Conservation (phyloP, 306 rosid genomes). For the Castanea sativa region DNA sequence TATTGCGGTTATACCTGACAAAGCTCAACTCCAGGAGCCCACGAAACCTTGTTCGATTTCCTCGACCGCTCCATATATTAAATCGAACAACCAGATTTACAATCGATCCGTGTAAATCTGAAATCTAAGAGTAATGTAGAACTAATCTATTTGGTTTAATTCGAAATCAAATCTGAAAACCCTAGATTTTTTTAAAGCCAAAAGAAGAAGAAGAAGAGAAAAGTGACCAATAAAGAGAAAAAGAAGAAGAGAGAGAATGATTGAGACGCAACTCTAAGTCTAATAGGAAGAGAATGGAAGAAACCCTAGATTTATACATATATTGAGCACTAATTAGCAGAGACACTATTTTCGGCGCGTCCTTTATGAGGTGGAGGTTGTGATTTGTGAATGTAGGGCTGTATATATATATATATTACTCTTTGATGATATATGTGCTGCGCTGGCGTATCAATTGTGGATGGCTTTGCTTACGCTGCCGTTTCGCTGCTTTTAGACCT, state of each 20-base stretch:
- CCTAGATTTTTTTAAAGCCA: not conserved
- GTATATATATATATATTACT: not conserved
- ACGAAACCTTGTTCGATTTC: constrained; percentile 58
- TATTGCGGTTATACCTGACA: constrained; percentile 69
- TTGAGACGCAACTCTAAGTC: not conserved
- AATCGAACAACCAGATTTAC: constrained; percentile 35
- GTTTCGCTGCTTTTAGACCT: not conserved
- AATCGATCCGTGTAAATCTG: constrained; percentile 5
- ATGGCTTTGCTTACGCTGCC: not conserved
- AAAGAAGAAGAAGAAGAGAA: not conserved
- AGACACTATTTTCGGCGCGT: not conserved
- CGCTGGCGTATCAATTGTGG: not conserved
- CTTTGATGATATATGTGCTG: not conserved
- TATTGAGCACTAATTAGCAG: not conserved
- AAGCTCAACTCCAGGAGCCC: constrained; percentile 66
- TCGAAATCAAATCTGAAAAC: constrained; percentile 9
- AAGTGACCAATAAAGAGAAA: not conserved
- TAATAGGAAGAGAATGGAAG: not conserved
- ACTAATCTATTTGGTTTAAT: not conserved
- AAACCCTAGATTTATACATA: not conserved
- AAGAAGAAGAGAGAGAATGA: not conserved
- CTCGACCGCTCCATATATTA: constrained; percentile 73
- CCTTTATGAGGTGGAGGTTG: not conserved
- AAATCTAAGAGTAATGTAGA: not conserved
- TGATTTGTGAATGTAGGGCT: not conserved